Conservation (phyloP, 73 alveolate genomes). For the Uronychia binucleata region DNA sequence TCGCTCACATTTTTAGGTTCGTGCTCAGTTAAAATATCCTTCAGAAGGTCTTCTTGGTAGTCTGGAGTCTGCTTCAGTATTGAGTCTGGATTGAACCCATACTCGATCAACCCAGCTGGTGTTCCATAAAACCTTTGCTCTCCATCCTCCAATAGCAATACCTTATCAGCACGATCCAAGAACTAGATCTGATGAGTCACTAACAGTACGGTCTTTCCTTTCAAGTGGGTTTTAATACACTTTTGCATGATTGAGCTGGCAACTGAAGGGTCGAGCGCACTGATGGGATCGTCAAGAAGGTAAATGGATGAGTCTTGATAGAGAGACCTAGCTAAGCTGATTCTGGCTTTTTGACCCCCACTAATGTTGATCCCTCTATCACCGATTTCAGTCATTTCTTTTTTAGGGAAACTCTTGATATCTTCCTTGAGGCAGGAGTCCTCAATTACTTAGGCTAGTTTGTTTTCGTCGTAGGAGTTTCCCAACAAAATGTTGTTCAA, state of each 20-base stretch:
- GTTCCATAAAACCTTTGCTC: slow-evolving; percentile 4
- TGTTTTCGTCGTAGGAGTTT: slow-evolving; percentile 30
- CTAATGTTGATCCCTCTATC: slow-evolving; percentile 88
- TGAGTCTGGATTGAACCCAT: no score
- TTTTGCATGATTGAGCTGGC: slow-evolving; percentile 49
- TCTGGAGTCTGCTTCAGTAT: no score
- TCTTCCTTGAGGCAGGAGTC: slow-evolving; percentile 84
- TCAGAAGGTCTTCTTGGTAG: no score
- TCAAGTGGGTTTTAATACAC: slow-evolving; percentile 42
- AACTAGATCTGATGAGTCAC: slow-evolving; percentile 65
- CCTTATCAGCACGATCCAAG: slow-evolving; percentile 23
- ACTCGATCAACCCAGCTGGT: background rate
- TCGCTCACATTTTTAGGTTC: no score
- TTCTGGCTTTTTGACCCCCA: slow-evolving; percentile 96
- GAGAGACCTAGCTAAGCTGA: slow-evolving; percentile 90
- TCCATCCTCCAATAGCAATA: slow-evolving; percentile 51
- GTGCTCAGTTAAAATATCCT: no score
- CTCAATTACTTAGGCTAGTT: slow-evolving; percentile 65
- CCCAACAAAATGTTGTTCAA: slow-evolving; percentile 55
- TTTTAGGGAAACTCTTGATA: slow-evolving; percentile 68
- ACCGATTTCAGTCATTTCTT: slow-evolving; percentile 84
- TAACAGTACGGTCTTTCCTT: slow-evolving; percentile 46
- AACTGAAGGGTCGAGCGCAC: slow-evolving; percentile 83
- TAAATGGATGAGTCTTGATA: slow-evolving; percentile 80
- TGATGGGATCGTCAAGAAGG: slow-evolving; percentile 85